Conservation (phyloP, 805 yeast genomes). For the Wickerhamomyces alni region DNA sequence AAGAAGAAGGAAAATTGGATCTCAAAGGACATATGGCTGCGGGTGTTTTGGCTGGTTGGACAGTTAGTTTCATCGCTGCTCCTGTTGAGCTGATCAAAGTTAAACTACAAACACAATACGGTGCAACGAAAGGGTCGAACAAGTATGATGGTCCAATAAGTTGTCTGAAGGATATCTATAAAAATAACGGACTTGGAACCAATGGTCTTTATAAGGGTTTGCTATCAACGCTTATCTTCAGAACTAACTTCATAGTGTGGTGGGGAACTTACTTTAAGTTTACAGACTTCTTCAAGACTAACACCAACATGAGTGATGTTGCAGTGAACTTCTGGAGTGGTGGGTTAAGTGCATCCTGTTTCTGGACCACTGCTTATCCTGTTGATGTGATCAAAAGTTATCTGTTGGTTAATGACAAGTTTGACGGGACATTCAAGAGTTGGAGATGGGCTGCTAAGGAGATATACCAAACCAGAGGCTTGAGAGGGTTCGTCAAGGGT, state of each 20-base stretch:
- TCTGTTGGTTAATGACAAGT: constrained; percentile 72
- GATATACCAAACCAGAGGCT: constrained; percentile 59
- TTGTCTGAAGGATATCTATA: constrained; percentile 54
- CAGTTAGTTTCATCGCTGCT: constrained; percentile 93
- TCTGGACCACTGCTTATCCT: constrained; percentile 89
- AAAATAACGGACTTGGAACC: constrained; percentile 48
- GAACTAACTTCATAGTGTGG: constrained; percentile 85
- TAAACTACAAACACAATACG: constrained; percentile 84
- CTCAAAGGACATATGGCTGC: constrained; percentile 70
- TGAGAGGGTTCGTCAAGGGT: constrained; percentile 71
- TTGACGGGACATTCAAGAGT: constrained; percentile 61
- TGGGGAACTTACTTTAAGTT: constrained; percentile 90
- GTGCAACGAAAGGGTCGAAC: constrained; percentile 47
- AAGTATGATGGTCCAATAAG: constrained; percentile 75
- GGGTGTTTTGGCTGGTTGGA: constrained; percentile 77
- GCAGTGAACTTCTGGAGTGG: constrained; percentile 89
- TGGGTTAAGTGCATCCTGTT: constrained; percentile 78
- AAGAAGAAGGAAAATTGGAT: constrained; percentile 59
- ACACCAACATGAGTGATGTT: constrained; percentile 62
- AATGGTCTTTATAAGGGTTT: constrained; percentile 77
- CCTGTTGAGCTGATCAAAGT: constrained; percentile 91
- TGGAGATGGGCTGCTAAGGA: constrained; percentile 69
- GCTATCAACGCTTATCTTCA: constrained; percentile 78
- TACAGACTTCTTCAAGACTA: constrained; percentile 57
- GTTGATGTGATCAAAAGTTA: constrained; percentile 85